A percentile compares a stretch with the other conserved stretches of the same genome.
phyloP scores from a whole-genome alignment of 441 rosid species.

The Flueggea neowawraea region DNA sequence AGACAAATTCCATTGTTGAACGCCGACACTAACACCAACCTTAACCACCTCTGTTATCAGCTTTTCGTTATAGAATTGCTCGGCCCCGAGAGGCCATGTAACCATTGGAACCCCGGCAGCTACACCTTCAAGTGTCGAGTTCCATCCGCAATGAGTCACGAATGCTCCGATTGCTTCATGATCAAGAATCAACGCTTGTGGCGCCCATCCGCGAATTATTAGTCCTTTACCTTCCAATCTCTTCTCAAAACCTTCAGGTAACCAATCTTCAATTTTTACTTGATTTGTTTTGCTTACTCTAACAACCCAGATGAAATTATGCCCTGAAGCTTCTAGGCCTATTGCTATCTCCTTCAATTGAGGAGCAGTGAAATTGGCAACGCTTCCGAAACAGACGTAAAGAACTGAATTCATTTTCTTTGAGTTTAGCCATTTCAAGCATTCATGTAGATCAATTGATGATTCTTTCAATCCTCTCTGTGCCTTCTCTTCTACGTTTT shows the following conservation, averaged over 20 bases:
- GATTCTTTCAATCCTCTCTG: slow-evolving; percentile 21
- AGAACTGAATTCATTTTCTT: slow-evolving; percentile 27
- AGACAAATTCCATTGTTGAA: background rate
- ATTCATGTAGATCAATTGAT: slow-evolving; percentile 13
- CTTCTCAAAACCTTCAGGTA: slow-evolving; percentile 21
- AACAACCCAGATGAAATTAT: slow-evolving; percentile 42
- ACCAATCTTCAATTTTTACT: slow-evolving; percentile 6
- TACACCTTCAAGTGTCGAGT: slow-evolving; percentile 28
- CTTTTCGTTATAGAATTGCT: slow-evolving; percentile 28
- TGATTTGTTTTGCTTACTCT: slow-evolving; percentile 13
- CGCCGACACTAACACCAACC: slow-evolving; percentile 18
- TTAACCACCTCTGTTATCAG: slow-evolving; percentile 12
- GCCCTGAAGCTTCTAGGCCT: slow-evolving; percentile 35
- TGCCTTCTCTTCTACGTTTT: slow-evolving; percentile 19
- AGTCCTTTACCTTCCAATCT: slow-evolving; percentile 17
- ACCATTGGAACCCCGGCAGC: slow-evolving; percentile 27
- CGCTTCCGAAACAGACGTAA: slow-evolving; percentile 26
- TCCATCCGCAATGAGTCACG: slow-evolving; percentile 42
- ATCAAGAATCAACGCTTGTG: slow-evolving; percentile 24
- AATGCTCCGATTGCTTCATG: slow-evolving; percentile 31
- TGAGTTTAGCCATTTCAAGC: slow-evolving; percentile 24
- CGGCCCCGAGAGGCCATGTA: slow-evolving; percentile 25
- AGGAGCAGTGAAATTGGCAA: slow-evolving; percentile 15
- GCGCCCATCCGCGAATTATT: slow-evolving; percentile 29
- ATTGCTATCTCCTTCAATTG: slow-evolving; percentile 42